These are phyloP conservation scores for Sambucus nigra DNA, from an alignment of 129 eudicot genomes.

Conservation along the genomic window DNA sequence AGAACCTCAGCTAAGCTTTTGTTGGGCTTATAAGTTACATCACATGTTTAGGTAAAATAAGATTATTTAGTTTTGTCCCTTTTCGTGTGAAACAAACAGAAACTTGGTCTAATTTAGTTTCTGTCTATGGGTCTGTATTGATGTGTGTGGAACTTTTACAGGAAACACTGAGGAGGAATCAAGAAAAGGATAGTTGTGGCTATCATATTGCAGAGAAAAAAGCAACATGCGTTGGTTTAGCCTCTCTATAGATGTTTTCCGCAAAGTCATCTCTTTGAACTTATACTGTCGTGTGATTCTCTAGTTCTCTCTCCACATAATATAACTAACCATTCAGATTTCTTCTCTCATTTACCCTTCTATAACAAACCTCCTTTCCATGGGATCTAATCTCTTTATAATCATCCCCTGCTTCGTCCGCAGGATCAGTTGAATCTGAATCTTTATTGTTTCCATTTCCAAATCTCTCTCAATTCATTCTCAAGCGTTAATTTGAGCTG, in stretches of 20 bases:
- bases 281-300: conserved; percentile 91
- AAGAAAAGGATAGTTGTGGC: conserved; percentile 26
- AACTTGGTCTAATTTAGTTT: neutral
- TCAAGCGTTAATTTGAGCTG: too few relatives aligned
- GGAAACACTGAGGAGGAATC: conserved; percentile 9
- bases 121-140: conserved; percentile 12
- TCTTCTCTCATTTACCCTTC: neutral
- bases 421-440: conserved; percentile 62
- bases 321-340: neutral
- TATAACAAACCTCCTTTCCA: conserved; percentile 24
- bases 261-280: conserved; percentile 66
- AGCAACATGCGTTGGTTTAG: conserved; percentile 84
- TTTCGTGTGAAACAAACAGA: neutral
- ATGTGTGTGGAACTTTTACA: conserved; percentile 8
- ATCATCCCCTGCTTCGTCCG: conserved; percentile 83
- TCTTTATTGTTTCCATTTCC: neutral
- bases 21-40: neutral
- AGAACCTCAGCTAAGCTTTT: too few relatives aligned
- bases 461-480: neutral
- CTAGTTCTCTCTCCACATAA: conserved; percentile 19
- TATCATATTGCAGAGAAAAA: conserved; percentile 11
- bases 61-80: neutral
- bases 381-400: conserved; percentile 71
- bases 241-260: conserved; percentile 66
- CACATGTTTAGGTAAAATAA: neutral